Base-by-base conservation (phyloP, 345 rosid genomes). In the Populus tremula region DNA sequence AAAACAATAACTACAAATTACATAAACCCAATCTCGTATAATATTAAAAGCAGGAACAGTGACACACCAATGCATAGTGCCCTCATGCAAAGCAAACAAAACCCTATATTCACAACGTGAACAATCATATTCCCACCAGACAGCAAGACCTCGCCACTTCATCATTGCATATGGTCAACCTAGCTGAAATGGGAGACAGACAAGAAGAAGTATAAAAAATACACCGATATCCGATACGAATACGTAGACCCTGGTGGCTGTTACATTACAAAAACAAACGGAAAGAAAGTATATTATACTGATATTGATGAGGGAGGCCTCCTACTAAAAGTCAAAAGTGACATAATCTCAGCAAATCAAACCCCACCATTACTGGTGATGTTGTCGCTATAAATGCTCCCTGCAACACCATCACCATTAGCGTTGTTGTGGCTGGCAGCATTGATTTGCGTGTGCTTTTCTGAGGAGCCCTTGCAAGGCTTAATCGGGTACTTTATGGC, bases 401-500 rank as follows among this genome's bases (percentile, higher is more conserved):
- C 62, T 56, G 29, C 8, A n/a, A 56, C 27, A 3, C 29, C 27
- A n/a, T 10, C 63, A 9, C 63, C 63, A 9, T 14, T 10, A 1
- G 29, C 63, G 23, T n/a, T 1, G 29, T n/a, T 59, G 63, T n/a
- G 0, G 29, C 3, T 23, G 63, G 10, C 63, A 10, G 14, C 27
- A n/a, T 59, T 59, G 29, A 59, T n/a, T n/a, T 9, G 29, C 63
- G 6, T 9, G 27, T 10, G 13, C 2, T 59, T 59, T 56, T 59
- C 13, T 9, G 63, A 56, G 63, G 14, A 9, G 63, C 63, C 63
- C 16, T 23, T n/a, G 13, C 63, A 23, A 8, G 23, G 14, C 5
- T 59, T 3, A 31, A 14, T 38, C 17, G 84, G 88, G 77, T 86
- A 86, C 50, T 86, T 86, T 77, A 79, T 77, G 1, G 88, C 83